A percentile compares a stretch with the other conserved stretches of the same genome.
Evolutionary conservation across 129 eudicot genomes (phyloP).

Genomic region (Logfia minima): DNA sequence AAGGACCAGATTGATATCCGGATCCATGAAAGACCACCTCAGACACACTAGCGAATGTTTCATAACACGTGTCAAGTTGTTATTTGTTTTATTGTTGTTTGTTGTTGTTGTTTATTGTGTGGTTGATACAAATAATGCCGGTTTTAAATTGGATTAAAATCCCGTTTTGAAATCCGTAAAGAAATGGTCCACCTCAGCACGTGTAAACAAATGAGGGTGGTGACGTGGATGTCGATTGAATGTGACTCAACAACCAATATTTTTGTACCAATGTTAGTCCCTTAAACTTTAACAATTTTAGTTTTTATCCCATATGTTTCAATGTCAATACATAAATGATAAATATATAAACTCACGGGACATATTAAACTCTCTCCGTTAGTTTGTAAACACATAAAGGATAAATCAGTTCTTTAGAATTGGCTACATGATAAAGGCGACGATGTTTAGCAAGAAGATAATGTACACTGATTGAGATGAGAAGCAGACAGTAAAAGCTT

Average conservation of each 20-base stretch:
- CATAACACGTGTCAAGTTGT: background rate
- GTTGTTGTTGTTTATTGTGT: background rate
- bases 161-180: constrained; percentile 29
- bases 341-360: too few relatives aligned
- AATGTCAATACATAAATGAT: too few relatives aligned
- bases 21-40: background rate
- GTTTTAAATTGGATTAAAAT: constrained; percentile 22
- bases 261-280: background rate
- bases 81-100: background rate
- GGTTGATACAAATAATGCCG: constrained; percentile 17
- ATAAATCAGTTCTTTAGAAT: too few relatives aligned
- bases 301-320: background rate
- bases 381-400: too few relatives aligned
- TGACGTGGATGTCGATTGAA: constrained; percentile 26
- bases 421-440: too few relatives aligned
- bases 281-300: background rate
- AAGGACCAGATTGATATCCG: background rate
- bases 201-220: constrained; percentile 21
- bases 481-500: too few relatives aligned
- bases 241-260: constrained; percentile 10
- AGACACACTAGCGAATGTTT: background rate
- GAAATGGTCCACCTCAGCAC: constrained; percentile 31
- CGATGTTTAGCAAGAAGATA: too few relatives aligned
- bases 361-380: too few relatives aligned
- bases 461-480: too few relatives aligned